A percentile compares a stretch with the other conserved stretches of the same genome.
Conservation (phyloP, 306 rosid species). For the Crataegus laevigata region DNA sequence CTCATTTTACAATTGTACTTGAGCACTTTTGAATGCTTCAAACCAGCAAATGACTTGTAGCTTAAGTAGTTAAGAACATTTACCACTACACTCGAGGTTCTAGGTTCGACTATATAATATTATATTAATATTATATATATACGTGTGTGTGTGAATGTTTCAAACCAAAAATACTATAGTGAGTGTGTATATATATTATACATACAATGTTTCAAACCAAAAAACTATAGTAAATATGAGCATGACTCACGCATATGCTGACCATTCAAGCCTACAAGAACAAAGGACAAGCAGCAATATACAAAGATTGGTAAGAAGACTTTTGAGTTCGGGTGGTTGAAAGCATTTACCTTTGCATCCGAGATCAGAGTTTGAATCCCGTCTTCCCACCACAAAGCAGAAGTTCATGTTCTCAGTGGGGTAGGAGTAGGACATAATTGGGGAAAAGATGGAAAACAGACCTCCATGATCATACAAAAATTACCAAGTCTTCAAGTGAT, state of each 20-base stretch:
- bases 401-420: not conserved
- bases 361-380: not conserved
- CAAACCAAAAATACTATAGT: too few species aligned
- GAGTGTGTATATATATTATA: too few species aligned
- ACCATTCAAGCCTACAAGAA: not conserved
- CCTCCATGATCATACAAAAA: not conserved
- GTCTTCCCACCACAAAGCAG: not conserved
- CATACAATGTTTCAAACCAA: too few species aligned
- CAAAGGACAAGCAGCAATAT: not conserved
- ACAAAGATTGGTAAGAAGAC: not conserved
- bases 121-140: too few species aligned
- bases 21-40: not conserved
- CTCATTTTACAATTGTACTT: not conserved
- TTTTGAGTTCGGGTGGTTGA: too few species aligned
- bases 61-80: too few species aligned
- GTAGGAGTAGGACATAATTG: too few species aligned
- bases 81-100: too few species aligned
- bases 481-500: too few species aligned
- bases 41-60: too few species aligned
- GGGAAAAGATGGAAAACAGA: not conserved
- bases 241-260: not conserved
- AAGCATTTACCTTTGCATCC: too few species aligned
- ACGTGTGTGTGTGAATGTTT: not conserved
- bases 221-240: not conserved
- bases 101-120: not conserved